Evolutionary conservation across 176 grass and related monocot species (phyloP).

Genomic region (Ensete glaucum): DNA sequence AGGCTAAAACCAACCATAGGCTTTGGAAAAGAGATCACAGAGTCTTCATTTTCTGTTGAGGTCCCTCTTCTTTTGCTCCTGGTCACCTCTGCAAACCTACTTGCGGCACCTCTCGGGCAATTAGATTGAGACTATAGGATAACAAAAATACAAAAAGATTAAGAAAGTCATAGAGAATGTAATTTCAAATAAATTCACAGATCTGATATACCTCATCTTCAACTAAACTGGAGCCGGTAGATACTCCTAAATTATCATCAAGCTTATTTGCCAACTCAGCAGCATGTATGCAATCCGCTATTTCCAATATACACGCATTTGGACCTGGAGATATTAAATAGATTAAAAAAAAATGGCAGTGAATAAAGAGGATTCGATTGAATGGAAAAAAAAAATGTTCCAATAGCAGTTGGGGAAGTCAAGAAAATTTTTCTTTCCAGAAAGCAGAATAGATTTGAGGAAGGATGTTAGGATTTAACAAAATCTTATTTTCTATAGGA

Average conservation of each 20-base stretch:
- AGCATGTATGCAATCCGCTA: conserved; percentile 66
- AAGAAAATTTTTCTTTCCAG: too few relatives aligned
- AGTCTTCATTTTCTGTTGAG: conserved; percentile 19
- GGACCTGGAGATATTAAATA: conserved; percentile 33
- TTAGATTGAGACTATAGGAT: too few relatives aligned
- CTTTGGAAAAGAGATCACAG: conserved; percentile 31
- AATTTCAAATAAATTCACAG: not conserved
- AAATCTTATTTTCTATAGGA: too few relatives aligned
- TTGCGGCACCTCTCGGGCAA: conserved; percentile 17
- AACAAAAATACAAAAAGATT: not conserved
- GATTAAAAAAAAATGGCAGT: conserved; percentile 11
- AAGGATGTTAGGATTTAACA: too few relatives aligned
- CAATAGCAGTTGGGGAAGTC: too few relatives aligned
- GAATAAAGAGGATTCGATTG: conserved; percentile 1
- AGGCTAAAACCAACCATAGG: conserved; percentile 75
- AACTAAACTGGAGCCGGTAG: not conserved
- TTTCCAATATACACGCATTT: conserved; percentile 41
- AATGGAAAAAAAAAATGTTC: not conserved
- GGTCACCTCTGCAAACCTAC: conserved; percentile 20
- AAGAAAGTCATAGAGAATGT: not conserved
- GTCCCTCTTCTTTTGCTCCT: conserved; percentile 15
- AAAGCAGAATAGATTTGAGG: too few relatives aligned
- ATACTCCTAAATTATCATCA: conserved; percentile 11
- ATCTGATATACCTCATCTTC: conserved; percentile 36
- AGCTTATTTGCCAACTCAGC: conserved; percentile 35